These are phyloP conservation scores for Kuraishia capsulata DNA, from an alignment of 805 yeast genomes.

Conservation along the genomic window DNA sequence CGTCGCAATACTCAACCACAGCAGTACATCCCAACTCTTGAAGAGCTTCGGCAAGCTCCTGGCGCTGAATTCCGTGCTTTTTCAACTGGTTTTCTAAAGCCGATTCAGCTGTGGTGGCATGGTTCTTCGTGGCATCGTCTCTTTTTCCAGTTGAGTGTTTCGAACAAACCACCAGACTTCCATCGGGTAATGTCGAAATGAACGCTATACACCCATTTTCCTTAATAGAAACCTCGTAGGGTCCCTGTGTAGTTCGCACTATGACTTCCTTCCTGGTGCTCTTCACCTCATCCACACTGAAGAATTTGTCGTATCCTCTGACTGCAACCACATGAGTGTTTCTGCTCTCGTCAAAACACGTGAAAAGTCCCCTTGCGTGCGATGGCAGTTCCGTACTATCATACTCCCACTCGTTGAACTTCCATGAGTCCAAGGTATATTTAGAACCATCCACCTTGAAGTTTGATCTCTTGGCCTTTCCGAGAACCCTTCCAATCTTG, in stretches of 20 bases:
- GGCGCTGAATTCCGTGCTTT: constrained; percentile 24
- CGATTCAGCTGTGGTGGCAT: constrained; percentile 63
- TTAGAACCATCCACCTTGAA: constrained; percentile 13
- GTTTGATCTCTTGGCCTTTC: constrained; percentile 15
- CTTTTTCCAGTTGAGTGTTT: constrained; percentile 80
- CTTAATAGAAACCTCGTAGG: constrained; percentile 72
- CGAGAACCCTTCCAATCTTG: no score
- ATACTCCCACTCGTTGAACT: constrained; percentile 87
- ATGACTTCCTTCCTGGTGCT: constrained; percentile 43
- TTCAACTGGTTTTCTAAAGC: constrained; percentile 48
- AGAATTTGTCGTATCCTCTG: constrained; percentile 93
- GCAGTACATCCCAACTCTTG: constrained; percentile 58
- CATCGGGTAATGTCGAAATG: constrained; percentile 67
- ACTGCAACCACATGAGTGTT: constrained; percentile 48
- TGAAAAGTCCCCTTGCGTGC: constrained; percentile 80
- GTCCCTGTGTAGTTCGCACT: constrained; percentile 49
- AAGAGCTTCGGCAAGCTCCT: constrained; percentile 48
- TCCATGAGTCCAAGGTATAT: constrained; percentile 44
- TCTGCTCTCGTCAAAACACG: constrained; percentile 23
- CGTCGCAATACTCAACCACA: constrained; percentile 90
- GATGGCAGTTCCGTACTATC: constrained; percentile 53
- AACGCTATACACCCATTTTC: constrained; percentile 93
- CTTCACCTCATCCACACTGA: constrained; percentile 62
- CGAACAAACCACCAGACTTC: constrained; percentile 77
- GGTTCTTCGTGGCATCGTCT: constrained; percentile 46